Base-by-base conservation (phyloP, 345 rosid genomes). In the Clarkia xantiana region DNA sequence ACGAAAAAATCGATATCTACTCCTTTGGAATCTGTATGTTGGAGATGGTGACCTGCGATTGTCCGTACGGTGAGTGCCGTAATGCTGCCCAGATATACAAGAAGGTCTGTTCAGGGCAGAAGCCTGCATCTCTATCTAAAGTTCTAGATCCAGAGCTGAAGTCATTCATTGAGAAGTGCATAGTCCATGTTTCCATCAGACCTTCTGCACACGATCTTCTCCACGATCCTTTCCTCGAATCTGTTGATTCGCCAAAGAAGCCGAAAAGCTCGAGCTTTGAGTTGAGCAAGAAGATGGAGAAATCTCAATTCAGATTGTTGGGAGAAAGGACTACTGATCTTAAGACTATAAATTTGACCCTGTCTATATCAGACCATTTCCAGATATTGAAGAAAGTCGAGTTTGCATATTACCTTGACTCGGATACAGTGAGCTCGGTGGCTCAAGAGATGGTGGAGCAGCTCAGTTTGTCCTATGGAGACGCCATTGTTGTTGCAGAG, bases 391-490 rank as follows among this genome's bases (percentile, higher is more conserved):
- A 71, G 50, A 79, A 81, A 51, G 71, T 90, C 51, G 79, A 83
- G 63, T 90, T 90, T 61, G 46, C 63, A 11, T 90, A 81, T 69
- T 83, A 64, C 56, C 76, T 81, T 20, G 67, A 79, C 48, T 71
- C 81, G 6, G 97, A 90, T 61, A 90, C 97, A 11, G 73, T 81
- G 19, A 54, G 59, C 43, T 79, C 89, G 22, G 74, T 90, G 1
- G 76, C 88, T 18, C 73, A 66, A 69, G 96, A 90, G 76, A 90
- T 90, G 97, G 88, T 75, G 57, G 94, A 86, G 65, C 73, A 86
- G 52, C 72, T 90, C 45, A 76, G 71, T 65, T 71, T 90, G 53
- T 67, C 81, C 29, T 49, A 72, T 45, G 78, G 75, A 60, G 81
- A 83, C 59, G 79, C 71, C 44, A 20, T 72, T 59, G 70, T 66